Evolutionary conservation across 805 yeast genomes (phyloP).

Genomic region (Metschnikowia gruessii): DNA sequence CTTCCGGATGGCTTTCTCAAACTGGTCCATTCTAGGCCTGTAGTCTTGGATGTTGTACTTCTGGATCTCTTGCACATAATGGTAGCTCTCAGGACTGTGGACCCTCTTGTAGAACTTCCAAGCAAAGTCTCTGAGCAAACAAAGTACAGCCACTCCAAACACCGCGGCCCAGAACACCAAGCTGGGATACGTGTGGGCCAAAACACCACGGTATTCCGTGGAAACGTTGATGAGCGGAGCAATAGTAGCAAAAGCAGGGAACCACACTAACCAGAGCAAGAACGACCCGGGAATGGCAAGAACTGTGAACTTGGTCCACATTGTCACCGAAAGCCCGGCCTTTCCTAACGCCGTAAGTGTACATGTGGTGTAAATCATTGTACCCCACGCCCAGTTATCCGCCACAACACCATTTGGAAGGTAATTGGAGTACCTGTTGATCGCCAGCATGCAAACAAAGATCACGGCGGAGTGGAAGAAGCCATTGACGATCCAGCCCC

Average conservation of each 20-base stretch:
- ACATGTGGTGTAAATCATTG: constrained; percentile 83
- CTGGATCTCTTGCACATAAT: constrained; percentile 94
- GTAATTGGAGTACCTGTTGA: constrained; percentile 66
- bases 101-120: constrained; percentile 95
- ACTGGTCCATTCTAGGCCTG: constrained; percentile 94
- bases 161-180: constrained; percentile 79
- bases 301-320: constrained; percentile 93
- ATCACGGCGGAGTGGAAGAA: constrained; percentile 89
- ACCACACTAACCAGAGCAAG: constrained; percentile 74
- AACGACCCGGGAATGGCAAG: constrained; percentile 95
- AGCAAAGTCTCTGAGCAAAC: constrained; percentile 80
- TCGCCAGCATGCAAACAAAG: constrained; percentile 66
- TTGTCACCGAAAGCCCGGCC: constrained; percentile 86
- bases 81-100: constrained; percentile 89
- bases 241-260: constrained; percentile 81
- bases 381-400: constrained; percentile 95
- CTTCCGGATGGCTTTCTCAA: constrained; percentile 94
- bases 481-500: constrained; percentile 98
- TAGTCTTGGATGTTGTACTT: constrained; percentile 90
- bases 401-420: constrained; percentile 66
- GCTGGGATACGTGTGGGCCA: constrained; percentile 72
- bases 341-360: constrained; percentile 88
- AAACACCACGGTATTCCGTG: constrained; percentile 77
- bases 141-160: constrained; percentile 70
- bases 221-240: constrained; percentile 86